Conservation (phyloP, 495 filamentous ascomycete species). For the Podospora appendiculata region DNA sequence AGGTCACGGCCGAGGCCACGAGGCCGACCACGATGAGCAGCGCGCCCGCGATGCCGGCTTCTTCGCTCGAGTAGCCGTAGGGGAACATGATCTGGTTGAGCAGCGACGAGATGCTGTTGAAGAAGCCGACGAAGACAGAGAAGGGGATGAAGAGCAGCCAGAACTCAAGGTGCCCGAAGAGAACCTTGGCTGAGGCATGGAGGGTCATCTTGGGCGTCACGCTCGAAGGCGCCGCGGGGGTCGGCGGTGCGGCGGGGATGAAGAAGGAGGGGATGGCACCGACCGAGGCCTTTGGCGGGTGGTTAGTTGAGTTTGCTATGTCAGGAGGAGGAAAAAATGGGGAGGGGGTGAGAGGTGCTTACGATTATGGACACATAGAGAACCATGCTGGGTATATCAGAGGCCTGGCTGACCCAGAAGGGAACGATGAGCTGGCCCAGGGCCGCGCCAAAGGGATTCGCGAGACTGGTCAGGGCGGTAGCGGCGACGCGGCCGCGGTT, state of each 20-base stretch:
- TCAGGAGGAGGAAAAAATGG: not conserved
- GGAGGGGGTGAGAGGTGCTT: slow-evolving; percentile 22
- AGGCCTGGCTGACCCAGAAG: slow-evolving; percentile 52
- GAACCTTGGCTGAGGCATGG: slow-evolving; percentile 40
- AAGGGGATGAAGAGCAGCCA: slow-evolving; percentile 73
- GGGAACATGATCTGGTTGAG: slow-evolving; percentile 85
- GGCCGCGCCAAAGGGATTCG: slow-evolving; percentile 84
- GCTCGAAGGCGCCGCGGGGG: slow-evolving; percentile 48
- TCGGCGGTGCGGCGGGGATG: slow-evolving; percentile 72
- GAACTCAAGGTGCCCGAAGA: slow-evolving; percentile 52
- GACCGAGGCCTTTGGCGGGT: slow-evolving; percentile 50
- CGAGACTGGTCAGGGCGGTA: slow-evolving; percentile 75
- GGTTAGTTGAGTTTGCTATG: not conserved
- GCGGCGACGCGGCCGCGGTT: slow-evolving; percentile 75
- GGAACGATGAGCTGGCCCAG: slow-evolving; percentile 81
- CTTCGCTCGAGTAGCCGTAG: slow-evolving; percentile 68
- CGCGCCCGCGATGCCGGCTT: slow-evolving; percentile 85
- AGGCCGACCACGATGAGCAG: slow-evolving; percentile 88
- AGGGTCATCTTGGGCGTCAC: slow-evolving; percentile 42
- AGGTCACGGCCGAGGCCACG: slow-evolving; percentile 62
- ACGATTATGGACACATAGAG: slow-evolving; percentile 82
- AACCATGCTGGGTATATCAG: slow-evolving; percentile 72
- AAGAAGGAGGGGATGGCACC: slow-evolving; percentile 75
- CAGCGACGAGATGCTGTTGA: slow-evolving; percentile 84
- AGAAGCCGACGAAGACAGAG: slow-evolving; percentile 78